Evolutionary conservation across 2,329 filamentous ascomycete genomes (phyloP), one percentile per base, ranked within the genome.

Genomic region (Ramularia endophylla): DNA sequence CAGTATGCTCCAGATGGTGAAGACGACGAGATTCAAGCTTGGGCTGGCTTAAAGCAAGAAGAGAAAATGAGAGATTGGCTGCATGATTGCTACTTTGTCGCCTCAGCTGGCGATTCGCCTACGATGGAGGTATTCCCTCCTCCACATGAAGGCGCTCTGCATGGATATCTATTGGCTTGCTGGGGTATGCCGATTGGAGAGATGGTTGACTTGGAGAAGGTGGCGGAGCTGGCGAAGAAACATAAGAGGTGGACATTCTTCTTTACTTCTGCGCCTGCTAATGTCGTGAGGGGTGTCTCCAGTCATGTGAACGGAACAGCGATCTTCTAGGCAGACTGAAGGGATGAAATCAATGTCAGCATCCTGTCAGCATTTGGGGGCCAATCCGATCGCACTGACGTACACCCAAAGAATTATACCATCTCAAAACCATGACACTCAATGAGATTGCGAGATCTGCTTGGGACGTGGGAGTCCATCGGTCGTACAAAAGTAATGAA

Each of bases 61-160:
- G 63, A 75, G 35, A 72, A 72, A 32, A 72, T 80, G 3, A 65
- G 77, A 6, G 72, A 76, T 39, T 87, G 81, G 81, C 48, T 86
- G 44, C 82, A 84, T 66, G 79, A 86, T 54, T 76, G 73, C 50
- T 79, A 81, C 38, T 85, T 87, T 51, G 70, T 81, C 0, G 78
- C 76, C 1, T 80, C 83, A 1, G 79, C 74, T 0, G 78, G 78
- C 0, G 83, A 87, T 56, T 66, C 72, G 9, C 75, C 74, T 15
- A 68, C 74, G 0, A 84, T 86, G 47, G 83, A 87, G 64, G 71
- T 74, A 0, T 76, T 77, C 61, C 79, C 80, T 2, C 74, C 75
- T 0, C 39, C 49, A 4, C 18, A 16, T 35, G 12, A 73, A 25
- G 66, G 69, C 40, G 50, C 57, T 15, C 60, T 77, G 18, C 74